A percentile compares a stretch with the other conserved stretches of the same genome.
Conservation (phyloP, 148 eudicot genomes). For the Spergularia marina region DNA sequence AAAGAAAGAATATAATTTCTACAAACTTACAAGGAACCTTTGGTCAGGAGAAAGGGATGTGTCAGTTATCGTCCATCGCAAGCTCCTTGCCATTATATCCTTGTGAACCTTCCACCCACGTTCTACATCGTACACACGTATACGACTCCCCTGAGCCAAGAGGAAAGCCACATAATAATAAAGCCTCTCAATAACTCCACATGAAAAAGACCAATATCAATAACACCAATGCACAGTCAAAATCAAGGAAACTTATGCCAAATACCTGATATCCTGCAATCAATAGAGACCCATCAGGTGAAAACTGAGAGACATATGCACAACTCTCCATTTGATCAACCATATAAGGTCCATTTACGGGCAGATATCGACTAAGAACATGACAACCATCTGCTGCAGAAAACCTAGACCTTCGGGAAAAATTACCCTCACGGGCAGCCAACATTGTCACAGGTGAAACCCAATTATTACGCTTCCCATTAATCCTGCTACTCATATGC, state of each 20-base stretch:
- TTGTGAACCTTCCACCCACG: slow-evolving; percentile 72
- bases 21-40: slow-evolving; percentile 53
- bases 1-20: background rate
- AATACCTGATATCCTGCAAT: slow-evolving; percentile 81
- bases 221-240: too few relatives aligned
- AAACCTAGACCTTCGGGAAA: slow-evolving; percentile 67
- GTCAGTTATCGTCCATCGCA: slow-evolving; percentile 90
- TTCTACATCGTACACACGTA: slow-evolving; percentile 69
- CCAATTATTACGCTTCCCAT: slow-evolving; percentile 37
- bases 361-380: slow-evolving; percentile 64
- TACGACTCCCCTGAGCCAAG: slow-evolving; percentile 63
- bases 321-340: slow-evolving; percentile 58
- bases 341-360: slow-evolving; percentile 55
- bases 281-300: slow-evolving; percentile 75
- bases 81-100: slow-evolving; percentile 62
- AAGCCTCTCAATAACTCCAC: background rate
- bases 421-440: slow-evolving; percentile 73
- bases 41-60: slow-evolving; percentile 84
- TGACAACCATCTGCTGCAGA: slow-evolving; percentile 63
- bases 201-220: background rate
- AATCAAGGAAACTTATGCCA: too few relatives aligned
- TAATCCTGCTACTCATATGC: slow-evolving; percentile 35
- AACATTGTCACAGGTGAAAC: slow-evolving; percentile 57
- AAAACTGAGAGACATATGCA: slow-evolving; percentile 82
- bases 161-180: background rate